Evolutionary conservation across 257 asterid species (phyloP).

Genomic region (Solanum chiquidenum): DNA sequence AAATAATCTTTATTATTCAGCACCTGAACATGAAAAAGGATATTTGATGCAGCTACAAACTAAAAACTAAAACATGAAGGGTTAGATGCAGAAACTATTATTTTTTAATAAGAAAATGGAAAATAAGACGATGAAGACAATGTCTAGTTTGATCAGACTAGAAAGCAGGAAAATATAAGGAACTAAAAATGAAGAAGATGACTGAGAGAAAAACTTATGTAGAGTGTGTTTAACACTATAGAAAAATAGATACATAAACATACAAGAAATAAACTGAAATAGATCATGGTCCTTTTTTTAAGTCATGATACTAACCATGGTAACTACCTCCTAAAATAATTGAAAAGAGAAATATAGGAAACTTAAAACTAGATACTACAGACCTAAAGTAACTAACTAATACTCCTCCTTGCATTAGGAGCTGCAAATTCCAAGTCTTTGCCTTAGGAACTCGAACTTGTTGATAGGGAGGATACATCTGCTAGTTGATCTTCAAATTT

Average conservation of each 20-base stretch:
- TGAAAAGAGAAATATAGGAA: not conserved
- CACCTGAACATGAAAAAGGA: slow-evolving; percentile 17
- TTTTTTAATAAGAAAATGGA: no score
- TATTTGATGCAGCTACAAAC: not conserved
- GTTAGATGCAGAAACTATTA: not conserved
- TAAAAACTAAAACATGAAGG: not conserved
- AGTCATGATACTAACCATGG: not conserved
- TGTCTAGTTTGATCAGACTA: not conserved
- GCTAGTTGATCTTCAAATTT: not conserved
- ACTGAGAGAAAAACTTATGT: not conserved
- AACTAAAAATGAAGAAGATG: not conserved
- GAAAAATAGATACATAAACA: not conserved
- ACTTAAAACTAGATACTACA: not conserved
- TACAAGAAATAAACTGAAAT: not conserved
- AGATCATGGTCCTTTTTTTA: not conserved
- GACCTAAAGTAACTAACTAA: not conserved
- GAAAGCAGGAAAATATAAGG: not conserved
- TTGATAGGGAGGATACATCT: not conserved
- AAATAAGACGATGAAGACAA: not conserved
- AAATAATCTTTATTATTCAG: slow-evolving; percentile 38
- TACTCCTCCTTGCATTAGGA: not conserved
- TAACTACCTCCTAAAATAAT: not conserved
- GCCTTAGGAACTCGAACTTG: no score
- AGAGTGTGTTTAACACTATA: not conserved
- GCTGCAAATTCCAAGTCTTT: not conserved